Evolutionary conservation across 371 early-diverging fungal genomes (phyloP).

Genomic region (Mortierella sp.): DNA sequence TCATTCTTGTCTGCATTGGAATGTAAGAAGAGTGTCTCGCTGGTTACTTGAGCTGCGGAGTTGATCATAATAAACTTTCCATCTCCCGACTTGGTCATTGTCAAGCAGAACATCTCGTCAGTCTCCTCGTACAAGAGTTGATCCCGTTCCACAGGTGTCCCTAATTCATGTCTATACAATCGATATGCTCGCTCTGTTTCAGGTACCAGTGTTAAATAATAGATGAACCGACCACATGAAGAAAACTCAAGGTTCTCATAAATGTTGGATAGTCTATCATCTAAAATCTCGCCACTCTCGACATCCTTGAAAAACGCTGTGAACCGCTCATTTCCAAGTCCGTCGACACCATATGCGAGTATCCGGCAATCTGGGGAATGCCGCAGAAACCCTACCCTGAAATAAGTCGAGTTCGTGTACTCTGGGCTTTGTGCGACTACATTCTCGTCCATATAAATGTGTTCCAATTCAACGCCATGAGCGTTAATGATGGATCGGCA

Average conservation of each 20-base stretch:
- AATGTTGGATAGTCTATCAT: constrained; percentile 61
- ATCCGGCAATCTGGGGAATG: constrained; percentile 61
- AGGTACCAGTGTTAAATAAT: constrained; percentile 63
- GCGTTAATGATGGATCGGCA: constrained; percentile 56
- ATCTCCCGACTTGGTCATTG: constrained; percentile 63
- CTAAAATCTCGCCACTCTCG: constrained; percentile 53
- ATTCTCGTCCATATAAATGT: constrained; percentile 70
- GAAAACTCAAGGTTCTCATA: constrained; percentile 71
- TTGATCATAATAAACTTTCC: constrained; percentile 65
- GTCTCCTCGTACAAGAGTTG: constrained; percentile 65
- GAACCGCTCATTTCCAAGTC: constrained; percentile 66
- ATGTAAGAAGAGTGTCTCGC: constrained; percentile 66
- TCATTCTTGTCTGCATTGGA: constrained; percentile 42
- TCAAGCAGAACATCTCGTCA: constrained; percentile 72
- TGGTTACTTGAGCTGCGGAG: constrained; percentile 66
- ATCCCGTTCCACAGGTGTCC: constrained; percentile 56
- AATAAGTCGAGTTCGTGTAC: constrained; percentile 60
- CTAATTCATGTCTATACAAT: constrained; percentile 63
- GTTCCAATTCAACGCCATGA: constrained; percentile 32
- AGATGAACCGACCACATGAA: constrained; percentile 60
- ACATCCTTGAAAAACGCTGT: constrained; percentile 66
- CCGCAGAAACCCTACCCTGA: constrained; percentile 67
- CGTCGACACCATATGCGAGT: constrained; percentile 70
- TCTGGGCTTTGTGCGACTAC: constrained; percentile 58
- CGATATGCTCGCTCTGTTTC: constrained; percentile 69